Evolutionary conservation across 768 basidiomycete genomes (phyloP), one percentile per base, ranked within the genome.

Genomic region (Lactifluus hygrophoroides): DNA sequence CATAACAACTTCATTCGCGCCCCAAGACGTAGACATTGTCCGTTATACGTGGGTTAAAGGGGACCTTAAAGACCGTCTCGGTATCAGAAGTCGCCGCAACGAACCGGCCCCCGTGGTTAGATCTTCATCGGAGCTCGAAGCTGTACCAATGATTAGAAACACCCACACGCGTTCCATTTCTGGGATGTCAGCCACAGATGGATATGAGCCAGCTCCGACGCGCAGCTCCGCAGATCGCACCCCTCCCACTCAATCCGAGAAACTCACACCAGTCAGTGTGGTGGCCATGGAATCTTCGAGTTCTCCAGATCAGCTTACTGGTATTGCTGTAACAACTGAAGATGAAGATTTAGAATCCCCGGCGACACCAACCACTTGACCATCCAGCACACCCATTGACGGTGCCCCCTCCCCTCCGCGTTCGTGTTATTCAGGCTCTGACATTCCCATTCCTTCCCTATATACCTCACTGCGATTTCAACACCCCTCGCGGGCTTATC

Each of bases 21-120:
- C 94, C 2, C 74, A 84, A 17, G 95, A 98, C 76, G 87, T 84
- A 68, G 90, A 96, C 65, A 85, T 97, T 56, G 77, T 98, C 8
- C 85, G 95, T 28, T 95, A 98, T 75, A 87, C 84, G 81, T 92
- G 89, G 90, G 88, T 92, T 4, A 66, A 70, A 57, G 90, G 90
- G 3, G 83, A 91, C 66, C 76, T 93, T 56, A 93, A 93, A 69
- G 89, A 91, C 62, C 81, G 77, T 40, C 75, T 93, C 4, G 90
- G 90, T 3, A 79, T 93, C 55, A 70, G 74, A 35, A 87, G 84
- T 54, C 57, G 66, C 65, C 80, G 83, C 38, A 83, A 81, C 50
- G 70, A 63, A 61, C 47, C 53, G 65, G 52, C 19, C 11, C 21
- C 17, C 14, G n/a, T 27, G 23, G 34, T 37, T 38, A 28, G 43